Percentiles rank a stretch among this genome's conserved stretches.
Conservation (phyloP, 768 basidiomycete species). For the Dentipellis sp. region DNA sequence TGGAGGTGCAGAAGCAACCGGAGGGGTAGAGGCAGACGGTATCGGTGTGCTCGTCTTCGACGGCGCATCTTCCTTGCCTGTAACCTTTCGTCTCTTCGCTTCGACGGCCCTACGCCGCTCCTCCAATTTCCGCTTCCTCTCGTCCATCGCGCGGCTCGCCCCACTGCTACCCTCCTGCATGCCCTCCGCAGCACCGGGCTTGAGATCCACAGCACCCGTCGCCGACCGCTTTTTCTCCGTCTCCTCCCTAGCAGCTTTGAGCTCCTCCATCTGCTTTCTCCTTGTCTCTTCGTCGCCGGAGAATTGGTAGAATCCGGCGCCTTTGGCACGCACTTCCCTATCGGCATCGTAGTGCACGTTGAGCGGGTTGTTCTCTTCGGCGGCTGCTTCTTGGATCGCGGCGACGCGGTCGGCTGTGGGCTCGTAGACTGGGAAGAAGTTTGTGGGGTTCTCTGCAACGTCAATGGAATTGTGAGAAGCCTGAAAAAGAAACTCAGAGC, state of each 20-base stretch:
- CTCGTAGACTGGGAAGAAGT: constrained; percentile 83
- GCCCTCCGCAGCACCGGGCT: constrained; percentile 70
- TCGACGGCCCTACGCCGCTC: constrained; percentile 51
- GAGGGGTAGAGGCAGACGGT: background rate
- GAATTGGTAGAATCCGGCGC: constrained; percentile 90
- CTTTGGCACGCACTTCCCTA: constrained; percentile 77
- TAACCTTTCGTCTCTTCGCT: constrained; percentile 55
- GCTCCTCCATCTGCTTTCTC: constrained; percentile 72
- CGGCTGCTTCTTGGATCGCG: constrained; percentile 58
- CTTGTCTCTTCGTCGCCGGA: constrained; percentile 78
- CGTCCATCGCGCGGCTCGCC: constrained; percentile 56
- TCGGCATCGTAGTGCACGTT: constrained; percentile 75
- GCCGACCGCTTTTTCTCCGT: constrained; percentile 58
- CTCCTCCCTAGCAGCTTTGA: constrained; percentile 58
- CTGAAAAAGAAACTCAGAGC: background rate
- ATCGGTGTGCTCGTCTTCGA: background rate
- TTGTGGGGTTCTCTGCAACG: constrained; percentile 62
- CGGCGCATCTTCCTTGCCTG: background rate
- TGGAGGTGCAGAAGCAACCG: background rate
- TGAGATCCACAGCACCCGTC: constrained; percentile 47
- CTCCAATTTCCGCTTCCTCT: constrained; percentile 66
- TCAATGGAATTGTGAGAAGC: background rate
- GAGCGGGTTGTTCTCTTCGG: constrained; percentile 66
- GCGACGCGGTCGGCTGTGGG: constrained; percentile 75
- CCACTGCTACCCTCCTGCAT: constrained; percentile 36